Evolutionary conservation across 306 rosid species (phyloP).

Genomic region (Datisca glomerata): DNA sequence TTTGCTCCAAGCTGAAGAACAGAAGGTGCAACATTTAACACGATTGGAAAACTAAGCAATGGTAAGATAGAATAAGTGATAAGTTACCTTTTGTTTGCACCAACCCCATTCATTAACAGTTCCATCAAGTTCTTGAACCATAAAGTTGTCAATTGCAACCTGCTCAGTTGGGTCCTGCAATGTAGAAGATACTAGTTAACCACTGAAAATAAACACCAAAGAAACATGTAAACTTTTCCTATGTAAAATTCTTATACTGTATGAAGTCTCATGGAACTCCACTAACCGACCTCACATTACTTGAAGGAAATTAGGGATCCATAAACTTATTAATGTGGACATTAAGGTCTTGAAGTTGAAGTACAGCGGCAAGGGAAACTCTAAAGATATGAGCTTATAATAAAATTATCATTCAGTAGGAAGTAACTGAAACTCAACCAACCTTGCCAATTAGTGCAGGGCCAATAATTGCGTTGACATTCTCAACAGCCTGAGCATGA

Average conservation of each 20-base stretch:
- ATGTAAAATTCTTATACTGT: no score
- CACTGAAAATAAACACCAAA: not conserved
- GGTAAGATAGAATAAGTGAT: not conserved
- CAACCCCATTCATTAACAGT: constrained; percentile 99
- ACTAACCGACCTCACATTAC: no score
- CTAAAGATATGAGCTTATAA: not conserved
- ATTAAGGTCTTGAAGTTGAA: no score
- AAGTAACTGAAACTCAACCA: constrained; percentile 16
- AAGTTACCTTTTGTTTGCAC: constrained; percentile 91
- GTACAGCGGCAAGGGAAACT: not conserved
- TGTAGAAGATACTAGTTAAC: not conserved
- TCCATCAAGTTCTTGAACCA: constrained; percentile 97
- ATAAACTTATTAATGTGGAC: no score
- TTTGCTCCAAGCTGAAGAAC: constrained; percentile 86
- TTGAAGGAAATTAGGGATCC: no score
- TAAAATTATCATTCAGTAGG: not conserved
- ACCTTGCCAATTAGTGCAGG: constrained; percentile 96
- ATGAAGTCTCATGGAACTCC: no score
- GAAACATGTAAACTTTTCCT: not conserved
- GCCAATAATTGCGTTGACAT: constrained; percentile 74
- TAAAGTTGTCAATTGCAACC: constrained; percentile 61
- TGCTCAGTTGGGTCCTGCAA: constrained; percentile 78
- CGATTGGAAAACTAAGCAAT: not conserved
- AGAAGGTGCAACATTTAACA: not conserved
- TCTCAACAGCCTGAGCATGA: constrained; percentile 57